These are phyloP conservation scores for Aspergillus indologenus DNA, from an alignment of 495 filamentous ascomycete species.

Conservation along the genomic window DNA sequence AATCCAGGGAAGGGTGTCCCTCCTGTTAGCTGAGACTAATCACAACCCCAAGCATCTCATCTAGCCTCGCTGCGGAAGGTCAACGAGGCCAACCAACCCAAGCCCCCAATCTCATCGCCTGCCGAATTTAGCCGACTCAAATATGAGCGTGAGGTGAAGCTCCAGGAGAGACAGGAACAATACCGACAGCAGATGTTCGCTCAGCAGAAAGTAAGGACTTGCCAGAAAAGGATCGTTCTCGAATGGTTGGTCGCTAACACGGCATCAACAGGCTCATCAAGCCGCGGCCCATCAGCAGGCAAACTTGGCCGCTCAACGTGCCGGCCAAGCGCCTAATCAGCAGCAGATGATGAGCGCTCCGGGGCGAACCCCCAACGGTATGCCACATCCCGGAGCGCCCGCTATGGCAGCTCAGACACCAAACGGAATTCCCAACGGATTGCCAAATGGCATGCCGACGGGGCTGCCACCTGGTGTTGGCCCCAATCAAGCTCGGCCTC, in stretches of 20 bases:
- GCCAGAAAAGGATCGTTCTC: neutral
- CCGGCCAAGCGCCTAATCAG: conserved; percentile 44
- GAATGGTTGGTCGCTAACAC: conserved; percentile 14
- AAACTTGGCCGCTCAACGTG: conserved; percentile 41
- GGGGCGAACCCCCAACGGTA: conserved; percentile 35
- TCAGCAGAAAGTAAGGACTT: conserved; percentile 54
- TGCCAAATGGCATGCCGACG: conserved; percentile 39
- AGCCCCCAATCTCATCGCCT: conserved; percentile 63
- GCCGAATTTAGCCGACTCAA: conserved; percentile 86
- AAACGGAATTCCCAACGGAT: conserved; percentile 40
- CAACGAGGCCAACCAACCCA: conserved; percentile 63
- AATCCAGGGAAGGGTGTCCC: neutral
- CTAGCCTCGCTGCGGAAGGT: conserved; percentile 68
- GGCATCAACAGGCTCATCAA: neutral
- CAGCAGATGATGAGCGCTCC: conserved; percentile 40
- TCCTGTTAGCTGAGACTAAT: conserved; percentile 19
- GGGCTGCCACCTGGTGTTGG: conserved; percentile 36
- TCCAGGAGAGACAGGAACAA: conserved; percentile 68
- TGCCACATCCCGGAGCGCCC: conserved; percentile 37
- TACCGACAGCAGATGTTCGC: conserved; percentile 63
- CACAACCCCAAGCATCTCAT: conserved; percentile 47
- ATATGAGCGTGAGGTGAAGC: conserved; percentile 75
- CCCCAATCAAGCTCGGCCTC: conserved; percentile 38
- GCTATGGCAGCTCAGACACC: conserved; percentile 28
- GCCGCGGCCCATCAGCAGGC: conserved; percentile 24